Evolutionary conservation across 2,329 filamentous ascomycete species (phyloP), one percentile per base, ranked within the genome.

Genomic region (Botryotinia globosa): DNA sequence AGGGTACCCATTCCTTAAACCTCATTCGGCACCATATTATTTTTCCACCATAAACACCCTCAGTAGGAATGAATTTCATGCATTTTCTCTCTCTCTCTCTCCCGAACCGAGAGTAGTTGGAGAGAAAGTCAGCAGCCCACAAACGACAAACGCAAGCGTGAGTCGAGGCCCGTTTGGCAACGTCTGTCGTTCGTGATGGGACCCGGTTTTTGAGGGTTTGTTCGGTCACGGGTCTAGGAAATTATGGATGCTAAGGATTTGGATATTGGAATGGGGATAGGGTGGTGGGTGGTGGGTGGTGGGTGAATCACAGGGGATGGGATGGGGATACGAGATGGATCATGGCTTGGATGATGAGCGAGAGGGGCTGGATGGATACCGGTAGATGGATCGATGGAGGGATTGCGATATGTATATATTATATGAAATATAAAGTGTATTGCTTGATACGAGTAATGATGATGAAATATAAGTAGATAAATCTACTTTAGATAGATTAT

Each of bases 141-240:
- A 39, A 22, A 63, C 44, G 14, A 51, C 68, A 39, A 70, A 63
- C 68, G 20, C 68, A 39, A 48, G 42, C 54, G 25, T 42, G 58
- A 70, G 39, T 44, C 32, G 44, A 70, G 39, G n/a, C n/a, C 7
- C 18, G 14, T 56, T 56, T 56, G 29, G 51, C 14, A 56, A 56
- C 51, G 51, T n/a, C n/a, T 12, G 12, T 56, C 51, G 12, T 56
- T n/a, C 25, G 12, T 56, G 51, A 44, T 70, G 68, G 68, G 68
- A 70, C 68, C 58, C 68, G 58, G 44, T 51, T 70, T 67, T 69
- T 20, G 10, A n/a, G 16, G 44, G 37, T 64, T 70, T 16, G 51
- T 34, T 70, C 58, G 58, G 68, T 70, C 68, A 70, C 68, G 68
- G 59, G 68, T 62, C 65, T 8, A 51, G n/a, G 58, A 64, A 70